A percentile compares a stretch with the other conserved stretches of the same genome.
phyloP scores from a whole-genome alignment of 2,329 filamentous ascomycete genomes.

The Chrysosporium keratinophilum region DNA sequence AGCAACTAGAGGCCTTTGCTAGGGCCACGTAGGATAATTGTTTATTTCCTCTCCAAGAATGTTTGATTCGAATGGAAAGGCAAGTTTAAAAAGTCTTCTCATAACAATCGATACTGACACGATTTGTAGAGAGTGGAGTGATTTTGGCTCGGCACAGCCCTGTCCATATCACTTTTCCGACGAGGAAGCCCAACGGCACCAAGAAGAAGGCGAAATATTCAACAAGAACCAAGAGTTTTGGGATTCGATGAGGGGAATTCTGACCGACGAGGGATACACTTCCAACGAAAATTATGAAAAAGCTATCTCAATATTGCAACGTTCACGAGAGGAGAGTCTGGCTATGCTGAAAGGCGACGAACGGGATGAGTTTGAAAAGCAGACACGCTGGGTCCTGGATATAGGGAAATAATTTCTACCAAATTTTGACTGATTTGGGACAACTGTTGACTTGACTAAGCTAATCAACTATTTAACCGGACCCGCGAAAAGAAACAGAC shows the following conservation, averaged over 20 bases:
- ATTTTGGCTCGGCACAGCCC: background rate
- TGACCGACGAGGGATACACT: constrained; percentile 5
- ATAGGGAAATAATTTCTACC: no score
- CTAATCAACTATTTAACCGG: no score
- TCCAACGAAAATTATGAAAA: constrained; percentile 5
- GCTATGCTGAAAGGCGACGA: constrained; percentile 4
- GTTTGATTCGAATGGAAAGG: constrained; percentile 4
- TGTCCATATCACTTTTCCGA: constrained; percentile 13
- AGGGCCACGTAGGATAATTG: constrained; percentile 23
- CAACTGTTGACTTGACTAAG: no score
- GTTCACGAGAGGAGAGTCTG: constrained; percentile 6
- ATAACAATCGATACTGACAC: no score
- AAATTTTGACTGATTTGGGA: no score
- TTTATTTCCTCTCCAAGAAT: constrained; percentile 15
- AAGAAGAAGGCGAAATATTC: constrained; percentile 4
- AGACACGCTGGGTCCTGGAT: constrained; percentile 10
- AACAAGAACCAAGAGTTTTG: constrained; percentile 12
- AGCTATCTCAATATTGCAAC: constrained; percentile 8
- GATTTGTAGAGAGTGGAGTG: background rate
- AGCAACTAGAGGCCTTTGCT: constrained; percentile 21
- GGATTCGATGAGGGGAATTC: constrained; percentile 7
- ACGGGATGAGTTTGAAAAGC: constrained; percentile 8
- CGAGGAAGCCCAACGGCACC: constrained; percentile 4
- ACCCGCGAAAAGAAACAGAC: no score
- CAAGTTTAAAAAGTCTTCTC: no score